These are phyloP conservation scores for Kitagawia praeruptora DNA, from an alignment of 129 eudicot genomes.

Conservation along the genomic window DNA sequence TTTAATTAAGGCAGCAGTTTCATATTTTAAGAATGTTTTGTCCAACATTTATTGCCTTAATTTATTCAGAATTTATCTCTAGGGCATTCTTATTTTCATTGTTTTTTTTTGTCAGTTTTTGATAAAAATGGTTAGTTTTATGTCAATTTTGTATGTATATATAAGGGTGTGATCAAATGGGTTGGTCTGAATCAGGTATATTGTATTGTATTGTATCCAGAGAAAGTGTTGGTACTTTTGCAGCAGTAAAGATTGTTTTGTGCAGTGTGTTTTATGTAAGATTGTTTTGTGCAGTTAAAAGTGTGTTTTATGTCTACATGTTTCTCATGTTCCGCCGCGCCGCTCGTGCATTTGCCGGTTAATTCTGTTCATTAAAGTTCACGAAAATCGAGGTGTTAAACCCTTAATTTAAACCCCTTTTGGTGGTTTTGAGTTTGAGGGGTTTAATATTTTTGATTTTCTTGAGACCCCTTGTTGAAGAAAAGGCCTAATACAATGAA, in stretches of 20 bases:
- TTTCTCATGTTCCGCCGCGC: conserved; percentile 9
- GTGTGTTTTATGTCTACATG: neutral
- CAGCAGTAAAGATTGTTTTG: conserved; percentile 3
- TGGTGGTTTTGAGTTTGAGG: neutral
- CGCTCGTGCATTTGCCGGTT: conserved; percentile 30
- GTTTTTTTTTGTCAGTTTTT: neutral
- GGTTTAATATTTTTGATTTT: neutral
- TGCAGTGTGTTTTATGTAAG: neutral
- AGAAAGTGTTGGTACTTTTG: neutral
- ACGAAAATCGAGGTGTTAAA: conserved; percentile 23
- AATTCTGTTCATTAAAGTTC: conserved; percentile 10
- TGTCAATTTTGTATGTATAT: neutral
- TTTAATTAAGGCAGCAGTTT: neutral
- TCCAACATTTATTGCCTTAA: neutral
- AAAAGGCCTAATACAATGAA: conserved; percentile 3
- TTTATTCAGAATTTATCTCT: neutral
- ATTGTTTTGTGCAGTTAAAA: neutral
- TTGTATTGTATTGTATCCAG: conserved; percentile 1
- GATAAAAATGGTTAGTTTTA: neutral
- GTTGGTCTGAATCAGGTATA: neutral
- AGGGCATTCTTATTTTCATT: neutral
- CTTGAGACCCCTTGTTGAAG: too few species aligned
- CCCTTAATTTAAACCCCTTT: neutral
- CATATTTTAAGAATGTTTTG: neutral
- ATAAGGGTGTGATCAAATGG: neutral